Base-by-base conservation (phyloP, 2,329 filamentous ascomycete species). In the Epichloe amarillans region DNA sequence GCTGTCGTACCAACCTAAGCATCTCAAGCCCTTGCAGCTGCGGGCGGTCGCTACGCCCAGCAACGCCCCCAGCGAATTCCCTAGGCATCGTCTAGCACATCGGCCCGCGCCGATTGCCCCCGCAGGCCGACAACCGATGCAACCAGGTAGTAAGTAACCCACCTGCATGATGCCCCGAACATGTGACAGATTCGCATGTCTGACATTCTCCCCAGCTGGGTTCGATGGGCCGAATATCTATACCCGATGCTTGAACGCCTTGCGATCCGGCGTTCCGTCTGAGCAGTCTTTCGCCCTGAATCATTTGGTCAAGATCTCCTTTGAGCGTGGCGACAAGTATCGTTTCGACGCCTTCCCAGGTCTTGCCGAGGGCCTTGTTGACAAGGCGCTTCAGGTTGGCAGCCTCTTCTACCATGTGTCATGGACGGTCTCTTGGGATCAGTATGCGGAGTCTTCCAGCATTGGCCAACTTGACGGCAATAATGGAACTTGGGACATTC, bases 201-300 rank as follows among this genome's bases (percentile, higher is more conserved):
- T 58, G 54, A 60, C 50, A 7, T 42, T 23, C 8, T 56, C 3
- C 35, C 3, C 55, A 73, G 72, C 69, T 58, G 79, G 80, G 6
- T 85, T 82, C 58, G 82, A 86, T 54, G 87, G 87, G 1, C 86
- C 87, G 2, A 93, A 94, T 62, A 95, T 96, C 56, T 97, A 96
- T 62, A 84, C 91, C 46, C 83, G 90, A 42, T 94, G 88, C 55
- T 76, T 95, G 38, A 83, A 90, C 58, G 84, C 90, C 4, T 71
- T 98, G 26, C 85, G 86, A 55, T 95, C 88, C 14, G 80, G 81
- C 2, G 80, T 95, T 26, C 77, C 78, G 3, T 77, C 83, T 12
- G 91, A 98, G 63, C 86, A 96, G 60, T 83, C 88, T n/a, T 97
- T 94, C 67, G 91, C 89, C 0, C 72, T 97, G 11, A 88, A 95